phyloP scores from a whole-genome alignment of 2,329 filamentous ascomycete species.

The Juglanconis sp. region DNA sequence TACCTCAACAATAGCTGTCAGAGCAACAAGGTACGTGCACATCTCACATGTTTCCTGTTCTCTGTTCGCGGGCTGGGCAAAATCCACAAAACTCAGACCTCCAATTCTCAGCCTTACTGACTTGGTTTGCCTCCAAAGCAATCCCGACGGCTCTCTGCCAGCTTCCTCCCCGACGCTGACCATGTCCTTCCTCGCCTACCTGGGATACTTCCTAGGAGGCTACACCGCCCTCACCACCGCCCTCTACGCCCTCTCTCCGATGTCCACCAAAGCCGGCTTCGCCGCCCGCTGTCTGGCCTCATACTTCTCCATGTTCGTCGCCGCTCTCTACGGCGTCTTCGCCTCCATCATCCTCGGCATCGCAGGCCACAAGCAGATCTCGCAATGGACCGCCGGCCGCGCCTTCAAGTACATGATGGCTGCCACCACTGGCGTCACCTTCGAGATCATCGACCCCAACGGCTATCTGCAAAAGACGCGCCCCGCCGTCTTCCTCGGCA shows the following conservation, averaged over 20 bases:
- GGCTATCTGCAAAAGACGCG: constrained; percentile 61
- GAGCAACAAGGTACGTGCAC: not conserved
- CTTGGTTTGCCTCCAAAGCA: not conserved
- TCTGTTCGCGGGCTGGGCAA: not conserved
- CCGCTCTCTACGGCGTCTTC: constrained; percentile 70
- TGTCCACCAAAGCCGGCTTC: constrained; percentile 61
- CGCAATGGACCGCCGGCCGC: constrained; percentile 81
- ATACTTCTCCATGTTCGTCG: constrained; percentile 59
- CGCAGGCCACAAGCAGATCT: constrained; percentile 68
- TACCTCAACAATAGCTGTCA: not conserved
- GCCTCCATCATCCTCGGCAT: constrained; percentile 70
- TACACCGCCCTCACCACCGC: constrained; percentile 49
- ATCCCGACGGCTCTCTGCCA: not conserved
- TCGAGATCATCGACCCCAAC: constrained; percentile 67
- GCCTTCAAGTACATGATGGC: constrained; percentile 79
- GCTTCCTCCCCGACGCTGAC: constrained; percentile 5
- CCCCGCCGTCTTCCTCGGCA: constrained; percentile 87
- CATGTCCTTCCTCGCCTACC: constrained; percentile 38
- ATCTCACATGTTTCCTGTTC: constrained; percentile 1
- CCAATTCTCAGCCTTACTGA: constrained; percentile 1
- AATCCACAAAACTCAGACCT: not conserved
- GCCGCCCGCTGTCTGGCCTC: constrained; percentile 64
- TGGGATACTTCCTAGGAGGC: constrained; percentile 46
- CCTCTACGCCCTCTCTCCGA: constrained; percentile 62
- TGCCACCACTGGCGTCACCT: constrained; percentile 71